Base-by-base conservation (phyloP, 768 basidiomycete species). In the Filobasidium floriforme region DNA sequence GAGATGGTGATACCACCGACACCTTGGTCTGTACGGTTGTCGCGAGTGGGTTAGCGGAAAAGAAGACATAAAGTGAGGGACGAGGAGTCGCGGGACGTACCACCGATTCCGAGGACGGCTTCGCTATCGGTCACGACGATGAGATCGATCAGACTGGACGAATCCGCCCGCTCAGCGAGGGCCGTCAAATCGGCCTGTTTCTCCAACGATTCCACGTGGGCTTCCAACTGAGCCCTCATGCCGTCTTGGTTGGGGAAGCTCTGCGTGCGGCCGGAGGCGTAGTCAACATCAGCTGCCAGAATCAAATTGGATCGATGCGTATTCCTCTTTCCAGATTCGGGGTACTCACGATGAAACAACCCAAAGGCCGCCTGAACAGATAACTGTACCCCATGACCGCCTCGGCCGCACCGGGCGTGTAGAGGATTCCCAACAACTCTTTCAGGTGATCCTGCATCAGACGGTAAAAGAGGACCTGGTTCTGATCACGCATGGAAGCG, bases 121-220 rank as follows among this genome's bases (percentile, higher is more conserved):
- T 91, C 90, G 4, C 87, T 85, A 74, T 93, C 91, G 0, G 89
- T 88, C 63, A 87, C 87, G 28, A 92, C 89, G 60, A 93, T 82
- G 26, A 92, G 81, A 67, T 92, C 87, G 63, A 92, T 84, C 66
- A 74, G 72, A 65, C 71, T 71, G 29, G 74, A 69, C 40, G 73
- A 72, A 49, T 70, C 68, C n/a, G 67, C 54, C 37, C 73, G 68
- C 24, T 72, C 73, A 1, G 73, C 71, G 37, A 66, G 59, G 22
- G 65, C 64, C 24, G 60, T 66, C 59, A 76, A 69, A 63, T 77
- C 76, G 51, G 75, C 75, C 22, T 75, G 76, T n/a, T 75, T 61
- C 68, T 74, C 76, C 64, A 77, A 68, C 37, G 76, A 75, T 37
- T 66, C 59, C 14, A 77, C 60, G 66, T 77, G 76, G 19, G 72